Conservation (phyloP, 345 rosid genomes). For the Cochlearia excelsa region DNA sequence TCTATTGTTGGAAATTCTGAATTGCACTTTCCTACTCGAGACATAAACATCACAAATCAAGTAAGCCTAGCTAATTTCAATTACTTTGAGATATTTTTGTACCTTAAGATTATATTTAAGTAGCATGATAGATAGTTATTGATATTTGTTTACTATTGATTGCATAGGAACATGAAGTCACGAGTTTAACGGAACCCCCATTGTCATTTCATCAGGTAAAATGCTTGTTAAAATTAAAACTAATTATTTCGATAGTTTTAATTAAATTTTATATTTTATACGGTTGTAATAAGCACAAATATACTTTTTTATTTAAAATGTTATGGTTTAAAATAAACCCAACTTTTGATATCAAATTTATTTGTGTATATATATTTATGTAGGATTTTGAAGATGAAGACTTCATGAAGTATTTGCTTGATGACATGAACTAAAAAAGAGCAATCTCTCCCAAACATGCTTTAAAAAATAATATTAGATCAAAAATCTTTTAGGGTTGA, state of each 20-base stretch:
- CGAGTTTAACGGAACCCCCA: neutral
- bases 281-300: neutral
- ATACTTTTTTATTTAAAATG: too few species aligned
- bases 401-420: neutral
- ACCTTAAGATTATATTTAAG: neutral
- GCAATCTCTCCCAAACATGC: too few species aligned
- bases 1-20: neutral
- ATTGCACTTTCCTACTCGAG: conserved; percentile 4
- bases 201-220: neutral
- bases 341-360: neutral
- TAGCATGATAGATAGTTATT: neutral
- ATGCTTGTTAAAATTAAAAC: neutral
- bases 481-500: too few species aligned
- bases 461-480: neutral
- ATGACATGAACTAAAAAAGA: neutral
- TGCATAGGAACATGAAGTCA: conserved; percentile 17
- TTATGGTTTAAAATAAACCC: too few species aligned
- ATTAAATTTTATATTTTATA: neutral
- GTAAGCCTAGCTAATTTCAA: neutral
- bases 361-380: conserved; percentile 13
- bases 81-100: neutral
- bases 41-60: conserved; percentile 8
- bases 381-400: conserved; percentile 10
- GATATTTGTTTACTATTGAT: conserved; percentile 10
- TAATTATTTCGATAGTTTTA: neutral